Base-by-base conservation (phyloP, 2,329 filamentous ascomycete species). In the Ophiostoma sp. region DNA sequence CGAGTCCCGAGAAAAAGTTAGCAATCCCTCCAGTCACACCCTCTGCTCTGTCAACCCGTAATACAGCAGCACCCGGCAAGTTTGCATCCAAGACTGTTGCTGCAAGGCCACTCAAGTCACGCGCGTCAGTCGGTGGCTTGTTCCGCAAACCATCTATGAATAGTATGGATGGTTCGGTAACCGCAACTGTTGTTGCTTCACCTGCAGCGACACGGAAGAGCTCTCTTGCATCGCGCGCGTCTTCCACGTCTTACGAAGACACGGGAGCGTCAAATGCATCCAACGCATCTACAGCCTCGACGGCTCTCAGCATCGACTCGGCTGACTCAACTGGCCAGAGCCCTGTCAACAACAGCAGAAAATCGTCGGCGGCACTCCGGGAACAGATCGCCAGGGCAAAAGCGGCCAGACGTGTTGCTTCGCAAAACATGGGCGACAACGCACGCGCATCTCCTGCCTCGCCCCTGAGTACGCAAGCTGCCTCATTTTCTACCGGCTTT, bases 311-410 rank as follows among this genome's bases (percentile, higher is more conserved):
- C 2, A 76, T 77, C 17, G 81, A 83, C 50, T 82, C 82, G 8
- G 74, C 77, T 0, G 83, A 83, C 11, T 71, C 78, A 2, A 71
- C 80, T 0, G 76, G 28, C 3, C 39, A 25, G 0, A 70, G 64
- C 5, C 48, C 71, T 7, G 50, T 63, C 25, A 75, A 77, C 48
- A 78, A 81, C 0, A 80, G 77, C 71, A 81, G 83, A 52, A 96
- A 93, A 78, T 94, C 94, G 0, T 98, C 95, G 0, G 85, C 88
- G 19, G 91, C 94, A 0, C 83, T 99, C 17, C 90, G 96, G 45
- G 94, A 98, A 70, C 95, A 96, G 71, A 98, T 98, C 75, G 94
- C 95, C 50, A 95, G 95, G 78, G 95, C 96, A 0, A 97, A 95
- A 79, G 94, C 94, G 2, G 93, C 94, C 2, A 92, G 89, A 73